Conservation (phyloP, 805 yeast genomes). For the Kodamaea restingae region DNA sequence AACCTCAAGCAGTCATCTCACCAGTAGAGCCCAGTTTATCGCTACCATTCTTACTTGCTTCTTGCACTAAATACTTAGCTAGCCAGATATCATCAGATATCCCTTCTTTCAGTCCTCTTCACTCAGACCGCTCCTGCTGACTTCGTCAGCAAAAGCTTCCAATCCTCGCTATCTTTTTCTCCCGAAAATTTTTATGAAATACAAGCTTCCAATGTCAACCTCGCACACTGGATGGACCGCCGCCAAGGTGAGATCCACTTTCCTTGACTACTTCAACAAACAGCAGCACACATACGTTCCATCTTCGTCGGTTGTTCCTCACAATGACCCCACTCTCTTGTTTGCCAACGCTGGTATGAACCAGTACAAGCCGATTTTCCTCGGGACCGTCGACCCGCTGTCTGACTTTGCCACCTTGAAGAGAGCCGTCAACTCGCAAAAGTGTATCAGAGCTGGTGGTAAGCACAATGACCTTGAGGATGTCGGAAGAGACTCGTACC, state of each 20-base stretch:
- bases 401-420: conserved; percentile 79
- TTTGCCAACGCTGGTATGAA: conserved; percentile 99
- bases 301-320: conserved; percentile 93
- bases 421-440: conserved; percentile 93
- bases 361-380: conserved; percentile 95
- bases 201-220: conserved; percentile 21
- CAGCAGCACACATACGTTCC: conserved; percentile 76
- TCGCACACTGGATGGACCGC: conserved; percentile 37
- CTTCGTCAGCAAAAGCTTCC: too few relatives aligned
- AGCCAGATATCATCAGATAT: too few relatives aligned
- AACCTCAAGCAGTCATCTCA: too few relatives aligned
- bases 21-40: too few relatives aligned
- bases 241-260: conserved; percentile 71
- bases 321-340: conserved; percentile 93
- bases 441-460: conserved; percentile 99
- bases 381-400: conserved; percentile 96
- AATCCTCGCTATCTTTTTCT: conserved; percentile 1
- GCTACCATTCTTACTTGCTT: too few relatives aligned
- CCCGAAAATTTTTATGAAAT: conserved; percentile 9
- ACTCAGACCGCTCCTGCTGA: too few relatives aligned
- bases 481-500: conserved; percentile 96
- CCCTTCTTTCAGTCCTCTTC: too few relatives aligned
- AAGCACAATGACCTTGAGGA: conserved; percentile 97
- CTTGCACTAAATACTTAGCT: too few relatives aligned
- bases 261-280: conserved; percentile 70